Evolutionary conservation across 192 early-diverging fungal genomes (phyloP).

Genomic region (Entophlyctis luteolus): DNA sequence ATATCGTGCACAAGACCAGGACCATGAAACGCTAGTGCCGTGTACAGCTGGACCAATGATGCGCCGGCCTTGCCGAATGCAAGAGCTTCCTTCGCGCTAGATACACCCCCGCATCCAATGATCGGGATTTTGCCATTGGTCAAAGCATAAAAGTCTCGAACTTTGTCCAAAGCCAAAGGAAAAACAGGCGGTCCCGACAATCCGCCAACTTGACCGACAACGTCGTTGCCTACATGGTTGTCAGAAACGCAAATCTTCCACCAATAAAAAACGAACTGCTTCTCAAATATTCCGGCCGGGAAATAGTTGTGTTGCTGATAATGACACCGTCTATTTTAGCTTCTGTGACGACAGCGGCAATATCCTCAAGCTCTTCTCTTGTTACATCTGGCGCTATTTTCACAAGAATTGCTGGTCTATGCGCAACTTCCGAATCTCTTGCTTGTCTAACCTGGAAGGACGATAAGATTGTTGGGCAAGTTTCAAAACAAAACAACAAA

Average conservation of each 20-base stretch:
- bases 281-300: constrained; percentile 59
- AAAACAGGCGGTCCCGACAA: constrained; percentile 76
- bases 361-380: constrained; percentile 68
- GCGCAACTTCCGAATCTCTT: constrained; percentile 38
- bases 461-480: constrained; percentile 22
- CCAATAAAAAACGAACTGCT: constrained; percentile 40
- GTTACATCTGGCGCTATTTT: constrained; percentile 88
- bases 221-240: not conserved
- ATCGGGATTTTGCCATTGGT: constrained; percentile 74
- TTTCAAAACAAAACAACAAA: not conserved
- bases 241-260: not conserved
- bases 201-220: constrained; percentile 62
- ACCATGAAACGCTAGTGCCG: constrained; percentile 69
- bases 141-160: constrained; percentile 64
- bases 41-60: constrained; percentile 76
- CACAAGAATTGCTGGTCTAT: constrained; percentile 71
- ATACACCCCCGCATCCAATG: constrained; percentile 86
- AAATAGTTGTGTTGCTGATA: constrained; percentile 82
- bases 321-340: constrained; percentile 82
- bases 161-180: constrained; percentile 61
- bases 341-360: constrained; percentile 69
- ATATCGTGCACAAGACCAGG: constrained; percentile 73
- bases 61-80: constrained; percentile 82
- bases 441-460: constrained; percentile 28
- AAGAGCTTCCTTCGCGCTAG: constrained; percentile 70